Evolutionary conservation across 2,329 filamentous ascomycete species (phyloP), one percentile per base, ranked within the genome.

Genomic region (Emergomyces orientalis): DNA sequence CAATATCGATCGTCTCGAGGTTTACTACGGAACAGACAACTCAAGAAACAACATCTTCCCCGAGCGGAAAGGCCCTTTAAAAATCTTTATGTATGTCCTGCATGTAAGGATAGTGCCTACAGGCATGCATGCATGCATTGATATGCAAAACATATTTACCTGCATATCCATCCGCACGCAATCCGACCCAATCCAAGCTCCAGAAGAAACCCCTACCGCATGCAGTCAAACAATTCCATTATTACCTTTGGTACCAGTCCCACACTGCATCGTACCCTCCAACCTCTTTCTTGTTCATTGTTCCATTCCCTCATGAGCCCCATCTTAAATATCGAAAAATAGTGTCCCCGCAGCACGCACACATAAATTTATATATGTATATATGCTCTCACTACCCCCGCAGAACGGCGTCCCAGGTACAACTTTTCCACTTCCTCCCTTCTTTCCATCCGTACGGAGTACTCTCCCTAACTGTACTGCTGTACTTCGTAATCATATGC

Each of bases 161-260:
- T 47, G 57, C 17, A 34, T 47, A 34, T 59, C 41, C 39, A 45
- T 11, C 57, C 41, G 27, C 25, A 17, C 41, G 39, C 39, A 47
- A 19, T 37, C 1, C 19, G 19, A 47, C 43, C 43, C 43, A 47
- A 47, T 8, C 52, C 30, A 39, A 34, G 19, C 32, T 17, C 32
- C 52, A 37, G 19, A 6, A 6, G 39, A n/a, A n/a, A n/a, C 17
- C 55, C 39, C 39, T 19, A 59, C 41, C 22, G 47, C 27, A 45
- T 59, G 41, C 27, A 34, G 57, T 45, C 57, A 59, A 34, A 59
- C 57, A 59, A 45, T 45, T 17, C 27, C 41, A 47, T 34, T 59
- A 47, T 59, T 37, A 27, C n/a, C n/a, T 2, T 22, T 34, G 6
- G 22, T 19, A 17, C 34, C 13, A 41, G 34, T 32, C 34, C 34